These are phyloP conservation scores for Sporisorium graminicola DNA, from an alignment of 1,284 basidiomycete genomes.

Conservation along the genomic window DNA sequence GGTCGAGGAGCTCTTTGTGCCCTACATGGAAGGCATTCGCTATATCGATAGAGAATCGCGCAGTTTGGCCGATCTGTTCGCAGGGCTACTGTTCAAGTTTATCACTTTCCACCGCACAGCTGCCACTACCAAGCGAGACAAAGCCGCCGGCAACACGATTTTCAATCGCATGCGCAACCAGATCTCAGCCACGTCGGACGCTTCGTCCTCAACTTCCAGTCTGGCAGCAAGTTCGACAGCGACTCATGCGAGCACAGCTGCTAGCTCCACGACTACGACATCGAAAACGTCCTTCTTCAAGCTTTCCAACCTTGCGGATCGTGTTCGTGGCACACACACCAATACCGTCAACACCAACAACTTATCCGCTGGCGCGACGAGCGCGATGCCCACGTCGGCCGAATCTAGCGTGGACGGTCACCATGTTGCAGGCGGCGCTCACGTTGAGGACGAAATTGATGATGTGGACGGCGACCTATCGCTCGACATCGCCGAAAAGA, in stretches of 20 bases:
- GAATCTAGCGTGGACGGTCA: constrained; percentile 27
- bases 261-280: constrained; percentile 28
- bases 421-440: constrained; percentile 6
- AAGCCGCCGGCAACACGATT: constrained; percentile 74
- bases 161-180: constrained; percentile 95
- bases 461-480: constrained; percentile 61
- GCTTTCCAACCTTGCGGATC: constrained; percentile 62
- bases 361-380: background rate
- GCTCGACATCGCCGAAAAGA: constrained; percentile 61
- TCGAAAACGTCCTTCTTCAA: constrained; percentile 60
- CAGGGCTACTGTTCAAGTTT: constrained; percentile 80
- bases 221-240: constrained; percentile 17
- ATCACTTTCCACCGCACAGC: constrained; percentile 81
- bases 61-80: constrained; percentile 86
- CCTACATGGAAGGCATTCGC: constrained; percentile 86
- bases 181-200: constrained; percentile 80
- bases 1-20: constrained; percentile 95
- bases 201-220: constrained; percentile 32
- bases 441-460: constrained; percentile 38
- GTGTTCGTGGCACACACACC: constrained; percentile 54
- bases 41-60: constrained; percentile 94
- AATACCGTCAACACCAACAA: constrained; percentile 6
- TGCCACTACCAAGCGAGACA: constrained; percentile 25
- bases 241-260: constrained; percentile 28
- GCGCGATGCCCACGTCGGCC: constrained; percentile 11